Evolutionary conservation across 116 monocot genomes (phyloP), one percentile per base, ranked within the genome.

Genomic region (Cymodocea nodosa): DNA sequence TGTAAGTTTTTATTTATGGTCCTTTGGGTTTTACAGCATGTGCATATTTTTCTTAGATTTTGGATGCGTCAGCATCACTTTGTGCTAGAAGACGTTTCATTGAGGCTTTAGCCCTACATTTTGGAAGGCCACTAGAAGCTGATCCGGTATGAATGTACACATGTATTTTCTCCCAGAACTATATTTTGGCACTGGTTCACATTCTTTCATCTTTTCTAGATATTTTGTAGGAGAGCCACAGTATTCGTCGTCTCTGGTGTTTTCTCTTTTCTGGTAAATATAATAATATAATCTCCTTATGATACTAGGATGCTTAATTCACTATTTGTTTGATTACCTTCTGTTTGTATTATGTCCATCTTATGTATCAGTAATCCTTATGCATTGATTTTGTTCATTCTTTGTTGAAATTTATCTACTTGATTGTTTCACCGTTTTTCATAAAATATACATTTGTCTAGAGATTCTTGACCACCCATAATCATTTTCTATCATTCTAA

Each of bases 61-160:
- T 86, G 64, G 84, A 86, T 24, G 89, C 94, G 65, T 65, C 76
- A 69, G 80, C 78, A 61, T 77, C 78, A 73, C 72, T 94, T 76
- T 82, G 79, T 77, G 68, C 67, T 17, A 79, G 94, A 77, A 86
- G 89, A 71, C 82, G 81, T 44, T 94, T 94, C 70, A 94, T 94
- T 49, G 94, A 94, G 79, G 89, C 94, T 35, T 75, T 94, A 71
- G 71, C 76, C 51, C 66, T 80, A 44, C 20, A 70, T 22, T 94
- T 94, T 83, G 94, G 94, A 73, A 76, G 89, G 63, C 94, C 89
- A 62, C 11, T 94, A 66, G 94, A 94, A 84, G 94, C 89, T 71
- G 94, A 94, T 84, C 84, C 86, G 65, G 94, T 94, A 25, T 58
- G 57, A 11, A 18, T 51, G 23, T 50, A 10, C 15, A 24, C 36